Base-by-base conservation (phyloP, 1,284 basidiomycete genomes). In the Cutaneotrichosporon cutaneum region DNA sequence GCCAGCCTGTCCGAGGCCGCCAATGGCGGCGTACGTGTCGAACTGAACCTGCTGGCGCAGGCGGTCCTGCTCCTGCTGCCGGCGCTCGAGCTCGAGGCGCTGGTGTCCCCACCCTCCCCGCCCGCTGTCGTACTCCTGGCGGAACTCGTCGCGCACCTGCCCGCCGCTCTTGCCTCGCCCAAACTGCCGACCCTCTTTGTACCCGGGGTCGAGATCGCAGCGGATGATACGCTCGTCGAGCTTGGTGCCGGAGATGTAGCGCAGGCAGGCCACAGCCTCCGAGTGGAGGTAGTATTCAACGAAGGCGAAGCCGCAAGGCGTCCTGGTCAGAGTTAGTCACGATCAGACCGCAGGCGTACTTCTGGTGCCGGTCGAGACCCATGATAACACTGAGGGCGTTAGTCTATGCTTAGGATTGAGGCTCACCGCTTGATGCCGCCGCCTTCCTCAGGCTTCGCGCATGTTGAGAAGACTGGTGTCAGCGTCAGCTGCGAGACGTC, bases 211-310 rank as follows among this genome's bases (percentile, higher is more conserved):
- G 68, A 99, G 82, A 81, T 99, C 96, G 72, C 95, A 98, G 53
- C 96, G 90, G 68, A 99, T 96, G 68, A 99, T 91, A 30, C 96
- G 89, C 79, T 99, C 96, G 80, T 99, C 96, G n/a, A 99, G 86
- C 81, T 99, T 99, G 35, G 95, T 96, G 16, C 95, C 95, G 55
- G 90, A 93, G 65, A 99, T 88, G 78, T 97, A 95, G 52, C 90
- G 88, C 85, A 99, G 87, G 68, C 90, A 90, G 50, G 93, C 90
- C 30, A 97, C 84, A 18, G 96, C 96, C 78, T 99, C 95, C 7
- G 88, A 84, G 74, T 98, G 94, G 10, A 92, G 92, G 79, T 98
- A 99, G 79, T 93, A 99, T 77, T 99, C 96, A 62, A 99, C 96
- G 74, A 99, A 99, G 71, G 95, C 97, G 79, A 99, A 99, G 1